Base-by-base conservation (phyloP, 352 stramenopile genomes). In the Phytophthora constricta region DNA sequence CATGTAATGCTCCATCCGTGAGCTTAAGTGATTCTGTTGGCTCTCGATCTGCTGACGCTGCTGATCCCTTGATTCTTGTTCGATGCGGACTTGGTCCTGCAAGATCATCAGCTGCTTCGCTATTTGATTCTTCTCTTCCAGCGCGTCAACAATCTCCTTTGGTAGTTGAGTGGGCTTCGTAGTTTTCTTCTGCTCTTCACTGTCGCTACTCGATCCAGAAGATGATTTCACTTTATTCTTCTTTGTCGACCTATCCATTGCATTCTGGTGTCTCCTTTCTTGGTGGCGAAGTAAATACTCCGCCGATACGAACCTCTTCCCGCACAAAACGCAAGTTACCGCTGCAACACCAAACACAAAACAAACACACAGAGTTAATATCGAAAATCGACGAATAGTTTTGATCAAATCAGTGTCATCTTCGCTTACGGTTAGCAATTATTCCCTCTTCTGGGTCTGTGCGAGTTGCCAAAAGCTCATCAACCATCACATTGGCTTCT, bases 271-370 rank as follows among this genome's bases (percentile, higher is more conserved):
- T 17, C 89, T 87, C 47, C 76, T 74, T 33, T 84, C 65, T 31
- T 95, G 84, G 46, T 95, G 85, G 7, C 76, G 84, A 3, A 93
- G 47, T 20, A 95, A 68, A 56, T 92, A 95, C 48, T 90, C 79
- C 0, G 81, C 69, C 23, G 84, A 90, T 2, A 95, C 51, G 54
- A 95, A 95, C 22, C 77, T 80, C 62, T 95, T 95, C 17, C 77
- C 72, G 62, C 87, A 95, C 13, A 95, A 41, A 0, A 92, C 80
- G 43, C 87, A 93, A 8, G 72, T 58, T 10, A 80, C 68, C 11
- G 79, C 79, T 87, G 25, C 11, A 48, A 1, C 27, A 61, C 17
- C n/a, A n/a, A n/a, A n/a, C n/a, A n/a, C n/a, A n/a, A 9, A 56
- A 10, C 19, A 31, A 10, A 27, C n/a, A n/a, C n/a, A n/a, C n/a